A percentile compares a stretch with the other conserved stretches of the same genome.
Conservation (phyloP, 1,139 yeast genomes). For the Spathaspora sp. region DNA sequence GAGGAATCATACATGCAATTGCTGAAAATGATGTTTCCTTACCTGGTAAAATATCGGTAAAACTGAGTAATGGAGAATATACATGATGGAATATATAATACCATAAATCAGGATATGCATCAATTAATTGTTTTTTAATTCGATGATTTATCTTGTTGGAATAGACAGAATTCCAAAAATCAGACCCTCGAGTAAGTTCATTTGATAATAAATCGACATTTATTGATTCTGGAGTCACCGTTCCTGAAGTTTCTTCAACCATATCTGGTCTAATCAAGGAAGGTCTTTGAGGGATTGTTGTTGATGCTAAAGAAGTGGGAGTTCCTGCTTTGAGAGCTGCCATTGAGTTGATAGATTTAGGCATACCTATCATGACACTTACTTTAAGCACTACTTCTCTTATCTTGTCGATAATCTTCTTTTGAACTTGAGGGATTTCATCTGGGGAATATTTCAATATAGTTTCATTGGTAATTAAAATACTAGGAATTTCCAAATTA, state of each 20-base stretch:
- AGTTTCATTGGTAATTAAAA: background rate
- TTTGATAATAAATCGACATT: conserved; percentile 27
- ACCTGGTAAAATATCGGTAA: conserved; percentile 58
- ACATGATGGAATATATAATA: conserved; percentile 69
- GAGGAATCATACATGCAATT: conserved; percentile 81
- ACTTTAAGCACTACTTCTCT: conserved; percentile 78
- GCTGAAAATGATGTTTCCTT: conserved; percentile 76
- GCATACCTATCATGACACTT: conserved; percentile 80
- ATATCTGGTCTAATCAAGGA: conserved; percentile 7
- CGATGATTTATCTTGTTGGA: conserved; percentile 65
- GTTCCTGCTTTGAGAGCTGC: conserved; percentile 63
- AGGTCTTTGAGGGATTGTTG: conserved; percentile 25
- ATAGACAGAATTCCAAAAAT: conserved; percentile 74
- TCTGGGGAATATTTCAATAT: background rate
- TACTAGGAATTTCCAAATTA: background rate
- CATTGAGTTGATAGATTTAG: conserved; percentile 78
- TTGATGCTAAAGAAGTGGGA: conserved; percentile 45
- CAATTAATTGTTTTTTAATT: conserved; percentile 63
- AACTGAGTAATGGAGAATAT: conserved; percentile 78
- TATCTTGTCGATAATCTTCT: conserved; percentile 51
- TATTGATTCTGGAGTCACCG: conserved; percentile 32
- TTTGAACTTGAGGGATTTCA: conserved; percentile 24
- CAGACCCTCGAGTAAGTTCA: conserved; percentile 50
- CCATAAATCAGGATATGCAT: conserved; percentile 86
- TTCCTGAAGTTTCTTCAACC: conserved; percentile 11